These are phyloP conservation scores for Populus simonii DNA, from an alignment of 345 rosid species.

Conservation along the genomic window DNA sequence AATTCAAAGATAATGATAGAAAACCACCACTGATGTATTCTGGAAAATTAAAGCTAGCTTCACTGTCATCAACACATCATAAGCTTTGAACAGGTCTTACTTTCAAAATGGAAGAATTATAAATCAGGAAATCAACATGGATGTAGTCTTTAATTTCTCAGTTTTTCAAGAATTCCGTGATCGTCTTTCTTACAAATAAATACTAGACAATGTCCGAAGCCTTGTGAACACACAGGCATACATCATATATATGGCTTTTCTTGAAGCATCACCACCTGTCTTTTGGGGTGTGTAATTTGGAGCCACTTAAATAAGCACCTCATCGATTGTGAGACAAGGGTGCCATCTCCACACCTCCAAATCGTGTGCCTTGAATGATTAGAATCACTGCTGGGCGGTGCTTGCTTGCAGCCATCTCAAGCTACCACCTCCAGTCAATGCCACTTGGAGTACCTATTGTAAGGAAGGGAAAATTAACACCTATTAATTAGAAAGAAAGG, in stretches of 20 bases:
- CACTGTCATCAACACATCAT: slow-evolving; percentile 12
- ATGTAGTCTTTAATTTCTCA: background rate
- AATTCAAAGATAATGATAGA: slow-evolving; percentile 17
- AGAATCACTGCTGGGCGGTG: slow-evolving; percentile 19
- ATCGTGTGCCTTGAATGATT: slow-evolving; percentile 26
- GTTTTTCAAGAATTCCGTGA: background rate
- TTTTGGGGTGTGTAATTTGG: slow-evolving; percentile 28
- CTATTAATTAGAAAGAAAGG: background rate
- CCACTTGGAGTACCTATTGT: slow-evolving; percentile 24
- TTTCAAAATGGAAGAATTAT: slow-evolving; percentile 5
- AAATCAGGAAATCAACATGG: slow-evolving; percentile 18
- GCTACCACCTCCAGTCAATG: slow-evolving; percentile 27
- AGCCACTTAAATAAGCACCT: slow-evolving; percentile 19
- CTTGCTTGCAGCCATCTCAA: slow-evolving; percentile 31
- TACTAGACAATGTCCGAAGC: slow-evolving; percentile 8
- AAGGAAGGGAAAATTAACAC: background rate
- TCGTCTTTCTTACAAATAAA: slow-evolving; percentile 16
- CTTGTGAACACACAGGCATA: background rate
- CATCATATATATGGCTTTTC: slow-evolving; percentile 24
- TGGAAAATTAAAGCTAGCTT: background rate
- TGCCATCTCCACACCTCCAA: too few species aligned
- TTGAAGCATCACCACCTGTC: slow-evolving; percentile 31
- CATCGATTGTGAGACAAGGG: slow-evolving; percentile 3
- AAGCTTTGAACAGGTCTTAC: slow-evolving; percentile 13
- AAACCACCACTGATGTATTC: background rate